phyloP scores from a whole-genome alignment of 1,284 basidiomycete genomes.

The Fomitiporia mediterranea region DNA sequence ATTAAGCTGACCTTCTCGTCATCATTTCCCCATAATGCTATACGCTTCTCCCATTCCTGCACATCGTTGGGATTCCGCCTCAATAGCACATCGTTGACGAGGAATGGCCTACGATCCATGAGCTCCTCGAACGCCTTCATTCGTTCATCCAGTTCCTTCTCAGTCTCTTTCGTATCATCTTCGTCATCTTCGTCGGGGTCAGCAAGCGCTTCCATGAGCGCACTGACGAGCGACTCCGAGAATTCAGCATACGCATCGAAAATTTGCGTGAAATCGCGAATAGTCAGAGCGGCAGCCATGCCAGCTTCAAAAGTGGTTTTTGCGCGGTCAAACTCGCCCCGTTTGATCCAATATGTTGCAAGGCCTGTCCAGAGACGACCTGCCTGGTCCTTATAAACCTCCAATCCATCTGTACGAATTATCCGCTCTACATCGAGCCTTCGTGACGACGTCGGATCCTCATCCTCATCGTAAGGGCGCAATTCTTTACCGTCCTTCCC shows the following conservation, averaged over 20 bases:
- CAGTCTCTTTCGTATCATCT: slow-evolving; percentile 71
- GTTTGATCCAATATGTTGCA: slow-evolving; percentile 98
- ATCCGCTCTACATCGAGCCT: slow-evolving; percentile 87
- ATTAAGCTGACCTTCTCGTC: slow-evolving; percentile 72
- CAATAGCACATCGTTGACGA: slow-evolving; percentile 94
- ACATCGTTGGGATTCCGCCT: slow-evolving; percentile 97
- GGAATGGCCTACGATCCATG: slow-evolving; percentile 94
- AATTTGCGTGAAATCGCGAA: slow-evolving; percentile 97
- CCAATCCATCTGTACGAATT: slow-evolving; percentile 81
- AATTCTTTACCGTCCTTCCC: slow-evolving; percentile 44
- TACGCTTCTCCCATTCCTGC: slow-evolving; percentile 98
- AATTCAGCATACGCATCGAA: slow-evolving; percentile 98
- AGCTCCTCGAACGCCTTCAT: slow-evolving; percentile 95
- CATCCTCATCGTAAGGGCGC: slow-evolving; percentile 70
- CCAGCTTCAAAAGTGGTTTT: slow-evolving; percentile 87
- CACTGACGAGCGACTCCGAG: slow-evolving; percentile 85
- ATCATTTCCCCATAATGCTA: slow-evolving; percentile 90
- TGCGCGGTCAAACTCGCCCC: slow-evolving; percentile 89
- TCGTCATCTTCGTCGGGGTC: slow-evolving; percentile 66
- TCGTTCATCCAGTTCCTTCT: slow-evolving; percentile 80
- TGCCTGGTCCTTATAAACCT: slow-evolving; percentile 92
- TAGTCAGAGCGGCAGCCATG: slow-evolving; percentile 81
- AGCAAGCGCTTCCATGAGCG: slow-evolving; percentile 84
- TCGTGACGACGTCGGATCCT: slow-evolving; percentile 68
- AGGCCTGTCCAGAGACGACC: slow-evolving; percentile 95